phyloP scores from a whole-genome alignment of 1,284 basidiomycete genomes.

The Chondrostereum purpureum region DNA sequence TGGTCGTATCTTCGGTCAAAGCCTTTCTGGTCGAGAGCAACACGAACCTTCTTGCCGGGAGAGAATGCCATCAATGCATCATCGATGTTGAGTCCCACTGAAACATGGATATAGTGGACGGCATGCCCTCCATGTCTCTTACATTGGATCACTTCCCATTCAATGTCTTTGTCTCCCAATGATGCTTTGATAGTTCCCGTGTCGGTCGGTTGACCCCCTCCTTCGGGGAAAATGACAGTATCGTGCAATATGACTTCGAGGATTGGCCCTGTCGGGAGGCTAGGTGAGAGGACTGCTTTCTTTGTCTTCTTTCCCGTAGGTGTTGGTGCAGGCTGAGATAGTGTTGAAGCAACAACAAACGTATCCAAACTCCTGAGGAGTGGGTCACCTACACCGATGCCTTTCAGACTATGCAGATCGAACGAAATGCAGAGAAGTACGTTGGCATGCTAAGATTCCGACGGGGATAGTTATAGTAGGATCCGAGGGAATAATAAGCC shows the following conservation, averaged over 20 bases:
- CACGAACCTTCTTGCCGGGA: constrained; percentile 48
- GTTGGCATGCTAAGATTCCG: constrained; percentile 67
- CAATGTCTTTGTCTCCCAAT: constrained; percentile 26
- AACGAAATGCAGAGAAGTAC: constrained; percentile 29
- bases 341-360: constrained; percentile 40
- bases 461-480: constrained; percentile 51
- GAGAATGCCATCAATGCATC: constrained; percentile 37
- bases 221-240: constrained; percentile 86
- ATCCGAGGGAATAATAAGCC: constrained; percentile 47
- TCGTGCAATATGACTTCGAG: constrained; percentile 71
- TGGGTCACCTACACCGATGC: constrained; percentile 49
- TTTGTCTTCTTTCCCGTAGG: constrained; percentile 43
- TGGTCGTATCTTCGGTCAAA: constrained; percentile 74
- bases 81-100: constrained; percentile 32
- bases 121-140: constrained; percentile 70
- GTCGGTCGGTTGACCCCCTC: constrained; percentile 83
- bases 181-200: constrained; percentile 53
- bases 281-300: constrained; percentile 43
- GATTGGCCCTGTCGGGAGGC: constrained; percentile 38
- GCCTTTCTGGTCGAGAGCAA: constrained; percentile 55
- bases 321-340: constrained; percentile 35
- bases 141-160: constrained; percentile 64
- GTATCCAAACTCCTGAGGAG: constrained; percentile 51
- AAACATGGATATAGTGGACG: constrained; percentile 65
- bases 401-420: constrained; percentile 12